Conservation (phyloP, 2,329 filamentous ascomycete genomes). For the Nothophoma quercina region DNA sequence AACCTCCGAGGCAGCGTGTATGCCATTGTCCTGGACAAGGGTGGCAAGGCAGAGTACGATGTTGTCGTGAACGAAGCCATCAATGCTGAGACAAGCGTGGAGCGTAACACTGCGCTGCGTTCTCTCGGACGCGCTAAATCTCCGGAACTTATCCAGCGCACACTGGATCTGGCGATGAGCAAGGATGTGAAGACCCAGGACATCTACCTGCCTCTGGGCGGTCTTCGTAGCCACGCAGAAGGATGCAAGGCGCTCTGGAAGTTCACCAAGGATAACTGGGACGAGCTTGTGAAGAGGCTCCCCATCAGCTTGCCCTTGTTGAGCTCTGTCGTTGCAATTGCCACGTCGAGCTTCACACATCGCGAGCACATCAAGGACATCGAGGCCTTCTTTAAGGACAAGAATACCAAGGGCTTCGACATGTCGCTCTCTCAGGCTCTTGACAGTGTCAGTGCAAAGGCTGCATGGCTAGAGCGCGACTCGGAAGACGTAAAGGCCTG, state of each 20-base stretch:
- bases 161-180: slow-evolving; percentile 76
- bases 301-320: slow-evolving; percentile 89
- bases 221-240: slow-evolving; percentile 76
- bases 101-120: slow-evolving; percentile 90
- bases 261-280: slow-evolving; percentile 91
- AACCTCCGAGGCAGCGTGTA: slow-evolving; percentile 91
- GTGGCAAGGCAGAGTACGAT: slow-evolving; percentile 87
- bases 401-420: slow-evolving; percentile 88
- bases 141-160: slow-evolving; percentile 81
- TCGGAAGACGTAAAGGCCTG: slow-evolving; percentile 76
- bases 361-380: slow-evolving; percentile 78
- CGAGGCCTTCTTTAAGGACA: slow-evolving; percentile 79
- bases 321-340: slow-evolving; percentile 81
- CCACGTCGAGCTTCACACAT: slow-evolving; percentile 80
- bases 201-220: slow-evolving; percentile 85
- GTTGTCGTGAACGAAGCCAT: slow-evolving; percentile 77
- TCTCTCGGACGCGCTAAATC: slow-evolving; percentile 80
- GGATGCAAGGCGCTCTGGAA: slow-evolving; percentile 82
- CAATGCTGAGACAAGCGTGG: slow-evolving; percentile 78
- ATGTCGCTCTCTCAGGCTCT: slow-evolving; percentile 88
- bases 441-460: slow-evolving; percentile 85
- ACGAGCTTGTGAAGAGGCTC: slow-evolving; percentile 78
- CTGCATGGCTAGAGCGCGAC: slow-evolving; percentile 80
- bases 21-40: slow-evolving; percentile 81
- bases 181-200: slow-evolving; percentile 93